Evolutionary conservation across 2,329 filamentous ascomycete species (phyloP).

Genomic region (Capronia americana): DNA sequence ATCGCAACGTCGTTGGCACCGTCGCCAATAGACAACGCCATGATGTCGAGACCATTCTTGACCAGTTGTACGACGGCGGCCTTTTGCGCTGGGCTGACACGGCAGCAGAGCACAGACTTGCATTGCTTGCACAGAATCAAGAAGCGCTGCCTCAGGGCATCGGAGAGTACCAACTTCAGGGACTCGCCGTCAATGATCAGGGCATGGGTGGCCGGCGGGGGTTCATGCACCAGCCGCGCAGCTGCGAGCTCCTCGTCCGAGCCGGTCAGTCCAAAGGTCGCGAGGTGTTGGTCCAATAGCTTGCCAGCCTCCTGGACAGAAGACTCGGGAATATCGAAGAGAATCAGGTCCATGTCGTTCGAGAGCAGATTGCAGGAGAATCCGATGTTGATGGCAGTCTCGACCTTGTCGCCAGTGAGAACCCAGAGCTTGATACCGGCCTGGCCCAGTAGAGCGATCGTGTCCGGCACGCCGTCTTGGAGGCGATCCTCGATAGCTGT

Average conservation of each 20-base stretch:
- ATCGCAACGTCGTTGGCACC: conserved; percentile 96
- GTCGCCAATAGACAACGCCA: conserved; percentile 92
- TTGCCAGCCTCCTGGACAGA: conserved; percentile 67
- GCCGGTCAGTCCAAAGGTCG: conserved; percentile 77
- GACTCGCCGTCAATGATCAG: conserved; percentile 95
- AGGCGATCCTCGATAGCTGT: conserved; percentile 97
- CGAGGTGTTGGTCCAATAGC: conserved; percentile 76
- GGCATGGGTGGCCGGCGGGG: conserved; percentile 86
- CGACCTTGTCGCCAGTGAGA: conserved; percentile 95
- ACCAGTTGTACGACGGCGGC: conserved; percentile 97
- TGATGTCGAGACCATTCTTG: conserved; percentile 91
- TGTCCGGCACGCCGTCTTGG: conserved; percentile 95
- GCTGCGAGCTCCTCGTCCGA: conserved; percentile 81
- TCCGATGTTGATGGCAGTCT: conserved; percentile 99
- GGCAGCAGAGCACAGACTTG: conserved; percentile 93
- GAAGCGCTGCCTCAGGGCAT: conserved; percentile 87
- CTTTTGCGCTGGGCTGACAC: conserved; percentile 96
- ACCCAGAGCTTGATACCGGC: conserved; percentile 99
- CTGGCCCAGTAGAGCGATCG: conserved; percentile 85
- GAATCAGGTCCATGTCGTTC: conserved; percentile 96
- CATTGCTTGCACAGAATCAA: conserved; percentile 95
- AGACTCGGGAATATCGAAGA: conserved; percentile 83
- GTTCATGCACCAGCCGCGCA: conserved; percentile 82
- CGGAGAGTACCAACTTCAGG: conserved; percentile 83
- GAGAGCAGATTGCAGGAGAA: conserved; percentile 98